Conservation (phyloP, 306 rosid genomes). For the Hippophae gyantsensis region DNA sequence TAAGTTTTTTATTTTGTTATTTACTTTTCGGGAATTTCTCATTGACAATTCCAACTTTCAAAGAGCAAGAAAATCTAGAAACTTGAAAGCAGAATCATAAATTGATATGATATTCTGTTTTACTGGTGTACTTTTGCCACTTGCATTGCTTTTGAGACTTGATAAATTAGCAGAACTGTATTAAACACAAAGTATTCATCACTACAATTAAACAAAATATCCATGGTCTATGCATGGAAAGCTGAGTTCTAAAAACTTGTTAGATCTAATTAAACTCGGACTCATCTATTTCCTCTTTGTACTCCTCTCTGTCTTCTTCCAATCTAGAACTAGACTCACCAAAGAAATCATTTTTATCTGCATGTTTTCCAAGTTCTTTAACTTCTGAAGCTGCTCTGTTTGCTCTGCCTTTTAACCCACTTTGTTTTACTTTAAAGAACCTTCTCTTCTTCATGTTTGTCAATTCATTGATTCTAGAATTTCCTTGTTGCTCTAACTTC, state of each 20-base stretch:
- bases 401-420: slow-evolving; percentile 13
- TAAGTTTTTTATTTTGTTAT: too few species aligned
- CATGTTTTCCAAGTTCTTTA: slow-evolving; percentile 21
- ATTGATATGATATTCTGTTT: too few species aligned
- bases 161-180: too few species aligned
- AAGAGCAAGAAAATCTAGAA: too few species aligned
- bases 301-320: slow-evolving; percentile 34
- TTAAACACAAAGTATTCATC: too few species aligned
- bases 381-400: slow-evolving; percentile 9
- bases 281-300: slow-evolving; percentile 44
- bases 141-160: too few species aligned
- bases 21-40: too few species aligned
- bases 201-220: too few species aligned
- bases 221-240: not conserved
- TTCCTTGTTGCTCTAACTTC: slow-evolving; percentile 27
- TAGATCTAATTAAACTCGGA: slow-evolving; percentile 26
- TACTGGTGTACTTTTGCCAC: too few species aligned
- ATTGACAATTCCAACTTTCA: too few species aligned
- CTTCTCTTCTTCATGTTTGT: slow-evolving; percentile 19
- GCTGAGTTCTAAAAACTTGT: not conserved
- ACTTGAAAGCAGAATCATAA: too few species aligned
- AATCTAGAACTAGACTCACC: slow-evolving; percentile 19
- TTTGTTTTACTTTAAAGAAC: slow-evolving; percentile 19
- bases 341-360: slow-evolving; percentile 7
- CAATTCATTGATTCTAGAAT: slow-evolving; percentile 19